Conservation (phyloP, 192 early-diverging fungal genomes). For the Dissophora ornata region DNA sequence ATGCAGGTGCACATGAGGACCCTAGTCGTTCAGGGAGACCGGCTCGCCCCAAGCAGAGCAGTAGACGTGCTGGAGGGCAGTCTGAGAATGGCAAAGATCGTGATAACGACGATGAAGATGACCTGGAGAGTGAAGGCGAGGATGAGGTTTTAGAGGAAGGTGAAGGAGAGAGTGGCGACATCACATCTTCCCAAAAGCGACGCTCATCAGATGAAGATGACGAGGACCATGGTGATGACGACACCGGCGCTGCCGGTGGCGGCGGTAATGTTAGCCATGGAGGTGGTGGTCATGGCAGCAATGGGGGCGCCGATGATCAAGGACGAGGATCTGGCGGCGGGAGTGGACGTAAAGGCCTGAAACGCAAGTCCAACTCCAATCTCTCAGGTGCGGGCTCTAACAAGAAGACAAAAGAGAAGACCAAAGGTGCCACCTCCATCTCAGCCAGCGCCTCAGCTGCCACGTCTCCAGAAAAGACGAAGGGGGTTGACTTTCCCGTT, state of each 20-base stretch:
- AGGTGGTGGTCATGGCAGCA: neutral
- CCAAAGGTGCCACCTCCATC: neutral
- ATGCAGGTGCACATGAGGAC: neutral
- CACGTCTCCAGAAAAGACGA: neutral
- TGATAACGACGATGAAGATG: constrained; percentile 2
- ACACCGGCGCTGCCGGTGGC: neutral
- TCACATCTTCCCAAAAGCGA: constrained; percentile 1
- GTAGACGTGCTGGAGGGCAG: neutral
- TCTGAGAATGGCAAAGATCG: neutral
- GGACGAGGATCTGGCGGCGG: constrained; percentile 2
- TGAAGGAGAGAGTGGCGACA: constrained; percentile 2
- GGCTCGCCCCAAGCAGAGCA: neutral
- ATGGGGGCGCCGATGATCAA: constrained; percentile 1
- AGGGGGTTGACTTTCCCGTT: too few species aligned
- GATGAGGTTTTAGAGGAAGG: constrained; percentile 39
- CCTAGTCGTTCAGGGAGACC: neutral
- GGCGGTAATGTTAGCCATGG: neutral
- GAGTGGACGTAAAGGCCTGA: constrained; percentile 17
- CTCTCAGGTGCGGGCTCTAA: neutral
- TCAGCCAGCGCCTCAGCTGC: neutral
- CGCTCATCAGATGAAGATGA: constrained; percentile 41
- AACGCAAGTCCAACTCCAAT: constrained; percentile 32
- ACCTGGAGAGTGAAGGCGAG: constrained; percentile 11
- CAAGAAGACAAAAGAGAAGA: constrained; percentile 31
- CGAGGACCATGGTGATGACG: constrained; percentile 27